A percentile compares a stretch with the other conserved stretches of the same genome.
phyloP scores from a whole-genome alignment of 1,284 basidiomycete genomes.

The Cutaneotrichosporon sp. region DNA sequence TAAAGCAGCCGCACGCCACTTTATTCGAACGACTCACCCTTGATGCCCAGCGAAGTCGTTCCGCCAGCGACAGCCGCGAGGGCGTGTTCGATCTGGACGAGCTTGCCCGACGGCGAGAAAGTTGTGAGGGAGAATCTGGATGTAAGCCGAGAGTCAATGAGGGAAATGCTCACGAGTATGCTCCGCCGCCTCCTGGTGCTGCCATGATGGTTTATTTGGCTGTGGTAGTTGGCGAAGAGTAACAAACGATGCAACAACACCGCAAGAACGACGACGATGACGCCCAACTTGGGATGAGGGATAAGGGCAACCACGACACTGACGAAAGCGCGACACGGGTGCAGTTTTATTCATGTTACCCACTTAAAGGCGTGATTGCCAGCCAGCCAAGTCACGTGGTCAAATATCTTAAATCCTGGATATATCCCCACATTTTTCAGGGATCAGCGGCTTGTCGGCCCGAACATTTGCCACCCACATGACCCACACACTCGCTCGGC shows the following conservation, averaged over 20 bases:
- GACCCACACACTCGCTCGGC: too few relatives aligned
- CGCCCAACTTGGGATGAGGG: too few relatives aligned
- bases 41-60: slow-evolving; percentile 95
- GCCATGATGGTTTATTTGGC: slow-evolving; percentile 43
- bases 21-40: slow-evolving; percentile 58
- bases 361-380: too few relatives aligned
- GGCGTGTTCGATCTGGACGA: slow-evolving; percentile 99
- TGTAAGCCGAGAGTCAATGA: not conserved
- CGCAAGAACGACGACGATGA: slow-evolving; percentile 1
- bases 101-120: slow-evolving; percentile 96
- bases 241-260: not conserved
- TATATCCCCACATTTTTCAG: too few relatives aligned
- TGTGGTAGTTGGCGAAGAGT: slow-evolving; percentile 1
- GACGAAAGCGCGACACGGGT: too few relatives aligned
- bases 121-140: slow-evolving; percentile 96
- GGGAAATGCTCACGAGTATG: slow-evolving; percentile 45
- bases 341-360: too few relatives aligned
- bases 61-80: slow-evolving; percentile 94
- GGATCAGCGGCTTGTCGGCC: too few relatives aligned
- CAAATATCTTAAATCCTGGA: too few relatives aligned
- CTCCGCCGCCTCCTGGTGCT: slow-evolving; percentile 48
- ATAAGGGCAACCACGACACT: too few relatives aligned
- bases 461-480: too few relatives aligned
- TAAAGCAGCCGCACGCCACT: too few relatives aligned
- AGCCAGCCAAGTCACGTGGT: too few relatives aligned